Percentiles rank a stretch among this genome's conserved stretches.
These are phyloP conservation scores for Talaromyces sp. DNA, from an alignment of 2,329 filamentous ascomycete genomes.

Conservation along the genomic window DNA sequence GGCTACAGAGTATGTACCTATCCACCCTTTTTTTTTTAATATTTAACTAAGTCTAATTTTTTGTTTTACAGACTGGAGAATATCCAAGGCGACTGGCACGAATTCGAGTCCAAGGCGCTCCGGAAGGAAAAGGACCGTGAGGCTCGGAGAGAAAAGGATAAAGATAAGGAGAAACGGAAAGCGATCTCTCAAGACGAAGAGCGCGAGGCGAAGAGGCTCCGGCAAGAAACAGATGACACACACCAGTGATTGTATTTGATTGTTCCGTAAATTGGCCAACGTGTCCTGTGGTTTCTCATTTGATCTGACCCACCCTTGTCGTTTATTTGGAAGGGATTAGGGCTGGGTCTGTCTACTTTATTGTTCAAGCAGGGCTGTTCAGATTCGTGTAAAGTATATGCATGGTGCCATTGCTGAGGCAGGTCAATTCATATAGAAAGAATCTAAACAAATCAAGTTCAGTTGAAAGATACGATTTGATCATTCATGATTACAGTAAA, in stretches of 20 bases:
- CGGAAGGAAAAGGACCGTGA: constrained; percentile 76
- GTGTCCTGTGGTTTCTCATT: no score
- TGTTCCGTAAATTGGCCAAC: background rate
- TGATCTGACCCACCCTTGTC: background rate
- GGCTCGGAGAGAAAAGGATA: constrained; percentile 43
- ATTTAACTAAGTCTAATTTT: constrained; percentile 9
- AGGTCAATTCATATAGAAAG: background rate
- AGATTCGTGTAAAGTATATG: no score
- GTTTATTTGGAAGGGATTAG: background rate
- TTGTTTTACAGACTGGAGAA: constrained; percentile 58
- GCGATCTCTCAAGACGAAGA: constrained; percentile 31
- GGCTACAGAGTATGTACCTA: constrained; percentile 68
- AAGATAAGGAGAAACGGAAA: constrained; percentile 51
- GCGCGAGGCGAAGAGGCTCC: constrained; percentile 37
- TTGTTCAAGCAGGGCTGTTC: no score
- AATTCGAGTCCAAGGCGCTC: constrained; percentile 94
- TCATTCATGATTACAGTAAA: background rate
- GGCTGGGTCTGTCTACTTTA: no score
- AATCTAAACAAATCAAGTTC: background rate
- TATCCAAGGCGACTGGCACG: constrained; percentile 94
- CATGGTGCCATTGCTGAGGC: no score
- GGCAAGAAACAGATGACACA: constrained; percentile 21
- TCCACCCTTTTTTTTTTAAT: background rate
- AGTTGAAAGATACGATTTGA: background rate
- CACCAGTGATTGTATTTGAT: background rate